phyloP scores from a whole-genome alignment of 176 grass and related monocot genomes.

The Triticum turgidum region DNA sequence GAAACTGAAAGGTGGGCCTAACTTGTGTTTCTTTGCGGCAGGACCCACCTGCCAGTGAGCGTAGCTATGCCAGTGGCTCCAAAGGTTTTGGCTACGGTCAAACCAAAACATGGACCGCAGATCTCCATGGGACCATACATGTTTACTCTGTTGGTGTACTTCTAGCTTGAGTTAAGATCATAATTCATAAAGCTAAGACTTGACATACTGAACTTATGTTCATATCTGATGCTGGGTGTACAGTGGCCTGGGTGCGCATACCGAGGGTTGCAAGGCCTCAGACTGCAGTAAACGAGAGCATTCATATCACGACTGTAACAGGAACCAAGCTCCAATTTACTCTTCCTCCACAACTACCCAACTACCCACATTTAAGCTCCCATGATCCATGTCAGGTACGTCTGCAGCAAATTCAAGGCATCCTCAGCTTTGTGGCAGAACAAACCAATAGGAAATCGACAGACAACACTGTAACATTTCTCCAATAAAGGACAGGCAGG shows the following conservation, averaged over 20 bases:
- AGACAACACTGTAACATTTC: background rate
- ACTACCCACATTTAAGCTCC: conserved; percentile 8
- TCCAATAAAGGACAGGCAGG: background rate
- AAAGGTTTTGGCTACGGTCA: background rate
- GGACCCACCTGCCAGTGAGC: background rate
- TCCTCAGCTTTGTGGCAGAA: conserved; percentile 15
- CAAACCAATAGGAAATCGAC: conserved; percentile 29
- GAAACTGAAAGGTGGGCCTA: background rate
- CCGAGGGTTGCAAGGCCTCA: background rate
- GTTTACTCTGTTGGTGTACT: background rate
- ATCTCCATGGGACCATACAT: conserved; percentile 18
- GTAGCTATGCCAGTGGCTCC: background rate
- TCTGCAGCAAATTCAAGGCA: conserved; percentile 26
- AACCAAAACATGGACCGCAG: background rate
- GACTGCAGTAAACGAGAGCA: background rate
- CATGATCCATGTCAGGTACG: background rate
- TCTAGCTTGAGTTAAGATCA: conserved; percentile 1
- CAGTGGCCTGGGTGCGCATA: background rate
- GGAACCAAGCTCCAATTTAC: background rate
- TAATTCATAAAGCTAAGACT: background rate
- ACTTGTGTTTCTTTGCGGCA: background rate
- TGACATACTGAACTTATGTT: background rate
- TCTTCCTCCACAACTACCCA: background rate
- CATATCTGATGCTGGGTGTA: background rate
- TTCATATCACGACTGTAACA: background rate